Percentiles rank a stretch among this genome's conserved stretches.
Conservation (phyloP, 805 yeast genomes). For the Lipomyces spencermartinsiae region DNA sequence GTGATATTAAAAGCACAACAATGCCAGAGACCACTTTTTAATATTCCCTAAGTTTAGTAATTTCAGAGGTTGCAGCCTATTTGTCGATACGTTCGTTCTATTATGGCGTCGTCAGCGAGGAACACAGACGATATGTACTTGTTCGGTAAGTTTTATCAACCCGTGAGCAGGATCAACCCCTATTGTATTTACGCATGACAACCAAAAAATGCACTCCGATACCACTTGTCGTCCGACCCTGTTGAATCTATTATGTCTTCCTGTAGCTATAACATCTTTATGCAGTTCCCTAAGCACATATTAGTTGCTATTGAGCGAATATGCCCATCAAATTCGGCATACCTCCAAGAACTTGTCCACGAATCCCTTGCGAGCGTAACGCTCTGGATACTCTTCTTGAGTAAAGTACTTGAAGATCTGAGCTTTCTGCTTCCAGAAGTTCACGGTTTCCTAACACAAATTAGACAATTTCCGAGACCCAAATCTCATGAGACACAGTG, state of each 20-base stretch:
- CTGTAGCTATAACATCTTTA: constrained; percentile 7
- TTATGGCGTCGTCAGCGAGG: too few relatives aligned
- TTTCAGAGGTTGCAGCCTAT: too few relatives aligned
- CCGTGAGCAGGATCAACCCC: not conserved
- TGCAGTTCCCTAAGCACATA: constrained; percentile 30
- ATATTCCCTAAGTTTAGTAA: too few relatives aligned
- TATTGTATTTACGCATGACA: not conserved
- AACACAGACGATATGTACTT: too few relatives aligned
- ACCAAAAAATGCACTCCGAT: constrained; percentile 10
- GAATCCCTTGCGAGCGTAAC: constrained; percentile 64
- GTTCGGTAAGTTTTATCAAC: too few relatives aligned
- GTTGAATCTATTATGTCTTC: not conserved
- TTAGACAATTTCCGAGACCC: not conserved
- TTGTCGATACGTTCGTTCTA: too few relatives aligned
- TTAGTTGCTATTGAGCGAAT: not conserved
- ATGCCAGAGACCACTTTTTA: too few relatives aligned
- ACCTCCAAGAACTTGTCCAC: constrained; percentile 78
- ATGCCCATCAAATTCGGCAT: constrained; percentile 39
- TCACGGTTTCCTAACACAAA: constrained; percentile 61
- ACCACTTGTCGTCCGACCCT: not conserved
- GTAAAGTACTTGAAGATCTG: constrained; percentile 84
- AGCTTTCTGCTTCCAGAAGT: constrained; percentile 89
- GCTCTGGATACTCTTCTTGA: constrained; percentile 63
- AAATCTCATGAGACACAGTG: not conserved
- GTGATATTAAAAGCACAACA: too few relatives aligned